These are phyloP conservation scores for Tolypocladium inflatum DNA, from an alignment of 2,329 filamentous ascomycete species.

Conservation along the genomic window DNA sequence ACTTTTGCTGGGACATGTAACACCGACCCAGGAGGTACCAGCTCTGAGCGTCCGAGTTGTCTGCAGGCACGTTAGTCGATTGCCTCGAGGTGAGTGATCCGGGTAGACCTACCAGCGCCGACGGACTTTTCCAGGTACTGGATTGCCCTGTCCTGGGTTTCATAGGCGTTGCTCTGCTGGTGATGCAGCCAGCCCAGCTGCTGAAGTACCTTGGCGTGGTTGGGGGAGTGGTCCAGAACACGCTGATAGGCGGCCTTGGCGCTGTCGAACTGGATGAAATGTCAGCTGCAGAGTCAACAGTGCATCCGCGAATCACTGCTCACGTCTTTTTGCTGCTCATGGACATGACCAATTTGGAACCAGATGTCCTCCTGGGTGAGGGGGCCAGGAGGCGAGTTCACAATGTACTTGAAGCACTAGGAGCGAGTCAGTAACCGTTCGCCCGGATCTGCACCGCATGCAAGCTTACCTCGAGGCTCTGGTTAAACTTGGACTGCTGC, in stretches of 20 bases:
- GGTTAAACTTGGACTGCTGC: slow-evolving; percentile 86
- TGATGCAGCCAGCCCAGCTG: slow-evolving; percentile 97
- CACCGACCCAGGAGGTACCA: slow-evolving; percentile 97
- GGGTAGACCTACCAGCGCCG: slow-evolving; percentile 59
- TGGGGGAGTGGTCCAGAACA: slow-evolving; percentile 88
- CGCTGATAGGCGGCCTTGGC: slow-evolving; percentile 89
- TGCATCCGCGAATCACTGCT: slow-evolving; percentile 27
- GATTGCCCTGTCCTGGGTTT: slow-evolving; percentile 90
- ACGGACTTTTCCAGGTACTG: slow-evolving; percentile 97
- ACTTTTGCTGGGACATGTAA: slow-evolving; percentile 99
- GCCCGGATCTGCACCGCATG: too few relatives aligned
- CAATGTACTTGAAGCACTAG: slow-evolving; percentile 97
- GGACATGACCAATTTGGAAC: slow-evolving; percentile 99
- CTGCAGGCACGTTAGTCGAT: slow-evolving; percentile 35
- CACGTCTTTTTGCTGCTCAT: slow-evolving; percentile 98
- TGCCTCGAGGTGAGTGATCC: too few relatives aligned
- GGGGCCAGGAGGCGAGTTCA: slow-evolving; percentile 81
- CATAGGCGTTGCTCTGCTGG: slow-evolving; percentile 85
- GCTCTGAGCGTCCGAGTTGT: slow-evolving; percentile 91
- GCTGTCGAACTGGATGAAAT: slow-evolving; percentile 64
- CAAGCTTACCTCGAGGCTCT: slow-evolving; percentile 73
- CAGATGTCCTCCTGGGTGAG: slow-evolving; percentile 97
- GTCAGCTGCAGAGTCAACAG: slow-evolving; percentile 21
- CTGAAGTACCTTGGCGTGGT: slow-evolving; percentile 95
- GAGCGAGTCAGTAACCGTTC: background rate